A percentile compares a stretch with the other conserved stretches of the same genome.
These are phyloP conservation scores for Stephania cephalantha DNA, from an alignment of 164 flowering plant species.

Conservation along the genomic window DNA sequence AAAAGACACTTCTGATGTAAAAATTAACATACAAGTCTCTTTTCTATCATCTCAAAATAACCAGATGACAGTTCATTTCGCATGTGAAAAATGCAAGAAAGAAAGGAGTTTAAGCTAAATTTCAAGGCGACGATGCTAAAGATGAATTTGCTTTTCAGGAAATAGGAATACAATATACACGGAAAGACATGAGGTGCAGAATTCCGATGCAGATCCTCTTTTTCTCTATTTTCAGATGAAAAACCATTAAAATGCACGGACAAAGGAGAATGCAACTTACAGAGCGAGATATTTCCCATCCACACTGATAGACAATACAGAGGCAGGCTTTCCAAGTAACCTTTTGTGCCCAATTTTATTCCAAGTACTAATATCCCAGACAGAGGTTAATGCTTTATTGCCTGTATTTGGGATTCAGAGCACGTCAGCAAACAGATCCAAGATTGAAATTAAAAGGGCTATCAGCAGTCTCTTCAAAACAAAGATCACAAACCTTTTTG, in stretches of 20 bases:
- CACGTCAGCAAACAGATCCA: constrained; percentile 3
- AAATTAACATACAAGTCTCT: neutral
- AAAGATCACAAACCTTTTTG: constrained; percentile 52
- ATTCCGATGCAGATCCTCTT: neutral
- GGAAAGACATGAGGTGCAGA: neutral
- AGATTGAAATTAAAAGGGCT: neutral
- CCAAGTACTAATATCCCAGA: constrained; percentile 95
- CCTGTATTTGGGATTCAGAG: constrained; percentile 34
- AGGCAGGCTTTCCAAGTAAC: constrained; percentile 67
- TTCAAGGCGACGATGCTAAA: neutral
- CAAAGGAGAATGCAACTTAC: constrained; percentile 41
- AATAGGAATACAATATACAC: neutral
- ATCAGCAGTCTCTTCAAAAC: neutral
- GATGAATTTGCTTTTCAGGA: neutral
- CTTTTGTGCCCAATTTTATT: constrained; percentile 76
- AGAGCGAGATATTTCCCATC: constrained; percentile 96
- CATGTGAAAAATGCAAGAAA: neutral
- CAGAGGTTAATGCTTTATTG: constrained; percentile 55
- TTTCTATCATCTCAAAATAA: neutral
- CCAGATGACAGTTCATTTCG: neutral
- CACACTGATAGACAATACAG: constrained; percentile 63
- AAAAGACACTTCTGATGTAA: neutral
- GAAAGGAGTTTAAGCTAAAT: neutral
- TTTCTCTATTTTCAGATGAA: neutral
- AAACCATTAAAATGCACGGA: neutral